Evolutionary conservation across 805 yeast genomes (phyloP).

Genomic region (Pichia heedii): DNA sequence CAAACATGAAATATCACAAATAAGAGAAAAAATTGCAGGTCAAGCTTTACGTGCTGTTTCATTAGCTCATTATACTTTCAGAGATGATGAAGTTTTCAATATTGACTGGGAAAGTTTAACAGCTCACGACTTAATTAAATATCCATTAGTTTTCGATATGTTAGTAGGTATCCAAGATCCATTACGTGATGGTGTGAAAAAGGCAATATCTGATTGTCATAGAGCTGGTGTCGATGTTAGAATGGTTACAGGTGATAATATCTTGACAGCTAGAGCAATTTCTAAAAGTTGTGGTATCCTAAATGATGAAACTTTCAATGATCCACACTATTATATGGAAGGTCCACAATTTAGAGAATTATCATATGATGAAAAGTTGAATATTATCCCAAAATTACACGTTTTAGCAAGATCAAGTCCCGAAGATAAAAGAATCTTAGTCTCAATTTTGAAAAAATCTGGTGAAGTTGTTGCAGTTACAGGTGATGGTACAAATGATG

Average conservation of each 20-base stretch:
- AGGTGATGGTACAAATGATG: slow-evolving; percentile 99
- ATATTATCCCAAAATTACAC: slow-evolving; percentile 61
- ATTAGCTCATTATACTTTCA: slow-evolving; percentile 71
- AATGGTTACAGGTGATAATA: slow-evolving; percentile 97
- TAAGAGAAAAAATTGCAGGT: slow-evolving; percentile 48
- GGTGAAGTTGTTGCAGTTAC: slow-evolving; percentile 98
- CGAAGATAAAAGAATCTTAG: slow-evolving; percentile 84
- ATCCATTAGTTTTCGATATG: slow-evolving; percentile 47
- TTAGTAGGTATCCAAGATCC: slow-evolving; percentile 96
- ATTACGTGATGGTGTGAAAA: slow-evolving; percentile 78
- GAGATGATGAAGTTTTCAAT: slow-evolving; percentile 13
- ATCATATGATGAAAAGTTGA: slow-evolving; percentile 42
- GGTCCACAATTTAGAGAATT: slow-evolving; percentile 84
- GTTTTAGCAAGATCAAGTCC: slow-evolving; percentile 95
- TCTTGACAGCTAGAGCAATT: slow-evolving; percentile 86
- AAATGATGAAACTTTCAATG: slow-evolving; percentile 39
- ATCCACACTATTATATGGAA: slow-evolving; percentile 68
- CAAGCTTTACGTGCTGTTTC: slow-evolving; percentile 83
- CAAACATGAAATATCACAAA: slow-evolving; percentile 15
- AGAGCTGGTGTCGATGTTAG: slow-evolving; percentile 90
- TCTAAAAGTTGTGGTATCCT: slow-evolving; percentile 79
- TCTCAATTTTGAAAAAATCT: slow-evolving; percentile 63
- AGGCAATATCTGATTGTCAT: slow-evolving; percentile 79
- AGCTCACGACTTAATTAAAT: slow-evolving; percentile 3
- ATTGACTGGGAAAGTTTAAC: slow-evolving; percentile 35